Evolutionary conservation across 805 yeast species (phyloP).

Genomic region (Schwanniomyces occidentalis): DNA sequence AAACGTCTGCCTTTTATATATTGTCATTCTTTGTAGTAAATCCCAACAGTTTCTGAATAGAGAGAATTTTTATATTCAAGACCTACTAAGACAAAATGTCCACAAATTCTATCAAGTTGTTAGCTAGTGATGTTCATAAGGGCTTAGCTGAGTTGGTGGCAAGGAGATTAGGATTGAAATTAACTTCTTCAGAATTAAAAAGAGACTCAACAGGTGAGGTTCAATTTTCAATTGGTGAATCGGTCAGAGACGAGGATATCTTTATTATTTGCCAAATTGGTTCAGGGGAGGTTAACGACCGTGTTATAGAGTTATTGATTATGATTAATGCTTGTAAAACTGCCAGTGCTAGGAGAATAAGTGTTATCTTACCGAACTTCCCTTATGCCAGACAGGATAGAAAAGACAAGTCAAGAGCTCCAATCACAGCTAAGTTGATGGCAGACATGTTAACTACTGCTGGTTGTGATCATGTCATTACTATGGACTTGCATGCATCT

Average conservation of each 20-base stretch:
- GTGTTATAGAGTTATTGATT: constrained; percentile 81
- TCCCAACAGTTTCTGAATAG: no score
- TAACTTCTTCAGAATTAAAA: constrained; percentile 70
- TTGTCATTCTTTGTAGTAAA: no score
- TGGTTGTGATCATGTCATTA: constrained; percentile 93
- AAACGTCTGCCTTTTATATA: no score
- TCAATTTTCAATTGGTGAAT: constrained; percentile 69
- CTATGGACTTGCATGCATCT: constrained; percentile 96
- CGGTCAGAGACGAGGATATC: constrained; percentile 82
- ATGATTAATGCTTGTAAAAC: constrained; percentile 92
- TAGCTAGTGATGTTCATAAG: constrained; percentile 78
- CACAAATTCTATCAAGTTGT: constrained; percentile 55
- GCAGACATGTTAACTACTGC: constrained; percentile 91
- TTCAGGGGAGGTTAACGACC: constrained; percentile 79
- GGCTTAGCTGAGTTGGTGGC: constrained; percentile 78
- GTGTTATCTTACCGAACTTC: constrained; percentile 93
- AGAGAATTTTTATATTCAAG: no score
- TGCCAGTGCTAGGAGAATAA: constrained; percentile 93
- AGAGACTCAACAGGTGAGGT: constrained; percentile 82
- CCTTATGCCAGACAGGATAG: constrained; percentile 98
- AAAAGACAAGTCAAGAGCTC: constrained; percentile 94
- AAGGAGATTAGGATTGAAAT: constrained; percentile 61
- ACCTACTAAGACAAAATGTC: constrained; percentile 57
- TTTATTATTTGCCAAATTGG: constrained; percentile 79
- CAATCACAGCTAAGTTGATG: constrained; percentile 91